Conservation (phyloP, 2,329 filamentous ascomycete species). For the Aspergillus phoenicis region DNA sequence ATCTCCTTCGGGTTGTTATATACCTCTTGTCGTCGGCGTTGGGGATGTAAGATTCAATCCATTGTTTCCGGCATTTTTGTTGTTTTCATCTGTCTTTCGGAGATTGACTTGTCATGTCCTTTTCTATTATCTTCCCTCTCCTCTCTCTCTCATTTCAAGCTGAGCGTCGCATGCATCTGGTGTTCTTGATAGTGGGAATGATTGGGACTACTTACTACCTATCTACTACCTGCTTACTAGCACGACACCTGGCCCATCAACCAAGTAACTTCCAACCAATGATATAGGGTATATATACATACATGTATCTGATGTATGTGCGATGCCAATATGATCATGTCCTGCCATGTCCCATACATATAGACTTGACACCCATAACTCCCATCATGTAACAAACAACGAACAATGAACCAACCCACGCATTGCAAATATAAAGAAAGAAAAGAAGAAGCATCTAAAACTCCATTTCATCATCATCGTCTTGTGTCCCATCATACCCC, state of each 20-base stretch:
- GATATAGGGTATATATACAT: constrained; percentile 42
- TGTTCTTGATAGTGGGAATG: constrained; percentile 32
- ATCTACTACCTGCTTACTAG: constrained; percentile 20
- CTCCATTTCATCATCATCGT: constrained; percentile 62
- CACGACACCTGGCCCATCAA: background rate
- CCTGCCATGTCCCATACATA: background rate
- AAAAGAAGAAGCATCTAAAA: constrained; percentile 31
- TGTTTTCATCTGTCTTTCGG: background rate
- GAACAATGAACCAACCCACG: constrained; percentile 8
- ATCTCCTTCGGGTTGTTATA: constrained; percentile 5
- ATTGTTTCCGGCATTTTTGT: background rate
- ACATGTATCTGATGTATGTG: constrained; percentile 14
- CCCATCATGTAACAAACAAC: constrained; percentile 20
- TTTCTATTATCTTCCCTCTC: constrained; percentile 5
- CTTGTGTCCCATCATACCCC: constrained; percentile 49
- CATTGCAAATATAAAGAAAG: too few species aligned
- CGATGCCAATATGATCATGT: background rate
- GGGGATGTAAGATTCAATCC: constrained; percentile 7
- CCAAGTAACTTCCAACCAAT: background rate
- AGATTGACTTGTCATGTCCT: background rate
- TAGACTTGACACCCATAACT: constrained; percentile 22
- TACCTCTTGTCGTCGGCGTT: constrained; percentile 2
- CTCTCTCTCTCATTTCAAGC: constrained; percentile 11
- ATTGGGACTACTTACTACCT: background rate
- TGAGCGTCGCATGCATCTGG: constrained; percentile 37